Evolutionary conservation across 2,329 filamentous ascomycete species (phyloP).

Genomic region (Botrytis cinerea): DNA sequence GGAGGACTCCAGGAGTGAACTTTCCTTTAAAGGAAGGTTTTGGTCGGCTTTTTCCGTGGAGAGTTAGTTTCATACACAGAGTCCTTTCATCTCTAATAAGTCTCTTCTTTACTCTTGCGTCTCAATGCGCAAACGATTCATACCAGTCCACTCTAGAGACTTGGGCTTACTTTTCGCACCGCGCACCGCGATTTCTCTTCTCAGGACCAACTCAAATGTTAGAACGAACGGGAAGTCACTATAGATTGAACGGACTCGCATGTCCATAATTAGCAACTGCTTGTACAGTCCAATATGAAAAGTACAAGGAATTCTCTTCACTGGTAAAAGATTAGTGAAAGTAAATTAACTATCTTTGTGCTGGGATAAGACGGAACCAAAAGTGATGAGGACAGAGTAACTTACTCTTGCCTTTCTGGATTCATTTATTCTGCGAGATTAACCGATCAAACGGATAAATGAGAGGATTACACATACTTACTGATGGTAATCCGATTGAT

Average conservation of each 20-base stretch:
- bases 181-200: not conserved
- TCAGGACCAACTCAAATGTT: not conserved
- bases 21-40: not conserved
- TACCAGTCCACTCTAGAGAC: not conserved
- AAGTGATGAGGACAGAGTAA: not conserved
- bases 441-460: not conserved
- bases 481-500: not conserved
- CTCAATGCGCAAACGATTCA: not conserved
- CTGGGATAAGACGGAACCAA: not conserved
- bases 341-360: not conserved
- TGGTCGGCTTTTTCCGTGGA: not conserved
- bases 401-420: not conserved
- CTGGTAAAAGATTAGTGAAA: not conserved
- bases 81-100: not conserved
- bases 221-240: not conserved
- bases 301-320: not conserved
- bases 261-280: not conserved
- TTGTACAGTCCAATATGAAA: not conserved
- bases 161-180: not conserved
- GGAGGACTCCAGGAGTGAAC: not conserved
- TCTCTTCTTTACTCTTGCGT: not conserved
- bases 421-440: not conserved
- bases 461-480: not conserved
- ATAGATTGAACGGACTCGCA: not conserved
- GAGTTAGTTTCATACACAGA: not conserved